Evolutionary conservation across 768 basidiomycete species (phyloP).

Genomic region (Hemileccinum rubropunctum): DNA sequence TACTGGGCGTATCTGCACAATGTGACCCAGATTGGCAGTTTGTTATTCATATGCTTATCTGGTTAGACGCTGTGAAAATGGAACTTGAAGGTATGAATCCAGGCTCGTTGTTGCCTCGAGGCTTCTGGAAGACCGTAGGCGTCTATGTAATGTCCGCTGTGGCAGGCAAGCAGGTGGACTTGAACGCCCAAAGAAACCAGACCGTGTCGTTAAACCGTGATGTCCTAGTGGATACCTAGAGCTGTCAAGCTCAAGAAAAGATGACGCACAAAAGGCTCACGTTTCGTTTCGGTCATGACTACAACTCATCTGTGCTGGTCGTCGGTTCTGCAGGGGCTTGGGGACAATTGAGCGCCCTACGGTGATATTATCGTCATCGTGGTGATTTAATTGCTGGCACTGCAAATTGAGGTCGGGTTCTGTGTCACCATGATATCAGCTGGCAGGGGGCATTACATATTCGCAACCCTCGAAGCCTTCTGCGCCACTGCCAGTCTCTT

Average conservation of each 20-base stretch:
- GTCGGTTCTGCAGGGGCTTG: too few species aligned
- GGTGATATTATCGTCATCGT: neutral
- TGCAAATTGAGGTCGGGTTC: too few species aligned
- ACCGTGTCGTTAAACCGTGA: too few species aligned
- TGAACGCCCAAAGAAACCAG: neutral
- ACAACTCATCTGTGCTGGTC: too few species aligned
- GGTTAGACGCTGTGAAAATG: neutral
- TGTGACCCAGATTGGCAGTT: slow-evolving; percentile 7
- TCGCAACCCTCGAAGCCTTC: slow-evolving; percentile 11
- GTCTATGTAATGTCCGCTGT: neutral
- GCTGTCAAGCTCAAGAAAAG: too few species aligned
- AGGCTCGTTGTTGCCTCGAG: slow-evolving; percentile 1
- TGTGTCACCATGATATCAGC: neutral
- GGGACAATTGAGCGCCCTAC: too few species aligned
- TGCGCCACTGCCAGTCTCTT: neutral
- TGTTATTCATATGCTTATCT: neutral
- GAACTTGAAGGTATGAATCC: neutral
- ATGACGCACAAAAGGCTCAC: too few species aligned
- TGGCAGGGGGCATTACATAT: neutral
- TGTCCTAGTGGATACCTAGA: too few species aligned
- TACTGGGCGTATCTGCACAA: slow-evolving; percentile 4
- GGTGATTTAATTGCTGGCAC: neutral
- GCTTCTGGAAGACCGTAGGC: neutral
- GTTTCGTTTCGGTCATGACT: too few species aligned
- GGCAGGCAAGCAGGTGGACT: neutral